Conservation (phyloP, 106 monocot genomes). For the Cymbidium sinense region DNA sequence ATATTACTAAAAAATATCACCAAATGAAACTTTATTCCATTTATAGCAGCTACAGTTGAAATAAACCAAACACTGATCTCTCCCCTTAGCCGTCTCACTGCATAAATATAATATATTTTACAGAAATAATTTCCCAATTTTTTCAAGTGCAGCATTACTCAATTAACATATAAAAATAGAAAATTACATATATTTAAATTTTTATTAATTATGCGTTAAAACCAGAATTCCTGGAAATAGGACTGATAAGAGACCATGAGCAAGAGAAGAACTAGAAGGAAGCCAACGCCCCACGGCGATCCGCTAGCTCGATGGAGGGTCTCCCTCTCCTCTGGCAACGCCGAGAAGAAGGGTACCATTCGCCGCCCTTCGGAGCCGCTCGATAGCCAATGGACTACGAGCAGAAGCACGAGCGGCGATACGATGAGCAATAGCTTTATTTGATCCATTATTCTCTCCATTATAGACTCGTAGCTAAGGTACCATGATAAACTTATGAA, state of each 20-base stretch:
- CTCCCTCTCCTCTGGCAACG: constrained; percentile 27
- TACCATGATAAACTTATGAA: constrained; percentile 55
- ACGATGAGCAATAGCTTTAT: constrained; percentile 32
- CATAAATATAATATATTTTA: too few relatives aligned
- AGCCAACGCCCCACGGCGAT: constrained; percentile 63
- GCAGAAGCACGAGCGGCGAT: constrained; percentile 41
- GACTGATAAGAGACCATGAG: constrained; percentile 63
- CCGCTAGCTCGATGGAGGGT: constrained; percentile 42
- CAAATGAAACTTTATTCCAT: too few relatives aligned
- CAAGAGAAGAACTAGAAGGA: constrained; percentile 43
- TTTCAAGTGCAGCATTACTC: too few relatives aligned
- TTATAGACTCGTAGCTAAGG: constrained; percentile 41
- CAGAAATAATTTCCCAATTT: too few relatives aligned
- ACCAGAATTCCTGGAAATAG: constrained; percentile 25
- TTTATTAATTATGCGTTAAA: too few relatives aligned
- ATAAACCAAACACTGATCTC: too few relatives aligned
- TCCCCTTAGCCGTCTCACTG: too few relatives aligned
- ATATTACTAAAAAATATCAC: too few relatives aligned
- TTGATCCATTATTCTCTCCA: constrained; percentile 34
- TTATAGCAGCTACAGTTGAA: too few relatives aligned
- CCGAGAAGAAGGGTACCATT: constrained; percentile 10
- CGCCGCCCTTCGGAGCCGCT: constrained; percentile 13
- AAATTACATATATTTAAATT: too few relatives aligned
- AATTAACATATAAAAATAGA: too few relatives aligned
- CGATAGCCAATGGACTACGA: constrained; percentile 37